phyloP scores from a whole-genome alignment of 192 early-diverging fungal genomes.

The Mortierella alpina region DNA sequence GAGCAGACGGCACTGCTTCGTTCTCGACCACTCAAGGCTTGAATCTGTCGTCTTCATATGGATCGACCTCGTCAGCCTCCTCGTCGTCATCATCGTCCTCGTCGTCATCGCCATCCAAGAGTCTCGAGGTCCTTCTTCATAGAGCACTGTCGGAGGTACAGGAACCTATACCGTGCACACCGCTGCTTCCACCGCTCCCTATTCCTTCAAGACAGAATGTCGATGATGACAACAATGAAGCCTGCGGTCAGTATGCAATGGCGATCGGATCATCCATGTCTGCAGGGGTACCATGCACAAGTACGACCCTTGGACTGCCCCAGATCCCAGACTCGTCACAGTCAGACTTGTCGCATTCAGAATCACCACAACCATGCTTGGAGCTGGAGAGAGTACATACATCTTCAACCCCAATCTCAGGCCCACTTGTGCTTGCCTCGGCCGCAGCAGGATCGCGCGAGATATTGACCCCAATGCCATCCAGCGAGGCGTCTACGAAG shows the following conservation, averaged over 20 bases:
- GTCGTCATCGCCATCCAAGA: slow-evolving; percentile 8
- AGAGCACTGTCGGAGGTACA: neutral
- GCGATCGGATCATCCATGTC: too few species aligned
- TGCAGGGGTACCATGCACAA: too few species aligned
- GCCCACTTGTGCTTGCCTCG: too few species aligned
- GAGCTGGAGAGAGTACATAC: too few species aligned
- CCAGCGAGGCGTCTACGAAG: neutral
- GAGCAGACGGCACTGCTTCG: neutral
- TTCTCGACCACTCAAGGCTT: neutral
- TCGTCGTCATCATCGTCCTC: slow-evolving; percentile 16
- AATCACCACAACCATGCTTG: too few species aligned
- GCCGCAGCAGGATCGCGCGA: too few species aligned
- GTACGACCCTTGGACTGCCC: too few species aligned
- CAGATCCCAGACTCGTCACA: too few species aligned
- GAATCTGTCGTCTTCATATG: slow-evolving; percentile 7
- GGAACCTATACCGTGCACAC: slow-evolving; percentile 1
- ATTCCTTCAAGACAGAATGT: slow-evolving; percentile 35
- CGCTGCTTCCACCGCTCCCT: slow-evolving; percentile 31
- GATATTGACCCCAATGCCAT: too few species aligned
- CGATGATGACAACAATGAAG: too few species aligned
- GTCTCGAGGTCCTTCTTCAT: slow-evolving; percentile 7
- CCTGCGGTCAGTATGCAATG: neutral
- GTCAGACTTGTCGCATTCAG: too few species aligned
- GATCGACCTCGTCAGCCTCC: slow-evolving; percentile 16
- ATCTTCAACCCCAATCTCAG: too few species aligned